Conservation (phyloP, 164 flowering plant species). For the Vitis amurensis region DNA sequence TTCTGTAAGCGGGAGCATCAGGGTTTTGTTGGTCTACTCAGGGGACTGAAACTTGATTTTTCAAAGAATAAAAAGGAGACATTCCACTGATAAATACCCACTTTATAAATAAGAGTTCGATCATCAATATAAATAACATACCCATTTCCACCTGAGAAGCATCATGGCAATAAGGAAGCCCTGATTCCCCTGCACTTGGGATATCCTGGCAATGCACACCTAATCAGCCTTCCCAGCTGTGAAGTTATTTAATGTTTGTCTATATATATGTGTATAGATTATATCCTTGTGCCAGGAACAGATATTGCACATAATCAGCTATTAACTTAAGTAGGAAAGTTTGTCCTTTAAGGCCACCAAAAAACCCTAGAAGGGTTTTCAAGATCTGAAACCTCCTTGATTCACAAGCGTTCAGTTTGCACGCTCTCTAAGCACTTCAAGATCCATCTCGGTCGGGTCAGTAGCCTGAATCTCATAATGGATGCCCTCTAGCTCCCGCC, state of each 20-base stretch:
- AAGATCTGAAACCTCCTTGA: neutral
- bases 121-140: conserved; percentile 7
- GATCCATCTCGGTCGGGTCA: conserved; percentile 80
- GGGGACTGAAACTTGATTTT: neutral
- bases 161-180: conserved; percentile 33
- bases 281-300: conserved; percentile 8
- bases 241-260: conserved; percentile 18
- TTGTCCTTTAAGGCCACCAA: too few relatives aligned
- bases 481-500: conserved; percentile 68
- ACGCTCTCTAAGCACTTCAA: conserved; percentile 71
- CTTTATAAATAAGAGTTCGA: conserved; percentile 3
- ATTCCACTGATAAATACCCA: neutral
- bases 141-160: conserved; percentile 36
- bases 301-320: conserved; percentile 10
- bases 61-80: neutral
- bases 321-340: conserved; percentile 4
- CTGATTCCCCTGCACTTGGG: conserved; percentile 1
- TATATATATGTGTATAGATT: neutral
- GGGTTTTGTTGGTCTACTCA: neutral
- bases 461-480: conserved; percentile 89
- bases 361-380: too few relatives aligned
- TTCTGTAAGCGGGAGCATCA: too few relatives aligned
- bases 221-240: conserved; percentile 43
- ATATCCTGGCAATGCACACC: conserved; percentile 11
- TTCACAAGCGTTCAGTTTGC: conserved; percentile 29